phyloP scores from a whole-genome alignment of 148 eudicot genomes.

The Arbutus unedo region DNA sequence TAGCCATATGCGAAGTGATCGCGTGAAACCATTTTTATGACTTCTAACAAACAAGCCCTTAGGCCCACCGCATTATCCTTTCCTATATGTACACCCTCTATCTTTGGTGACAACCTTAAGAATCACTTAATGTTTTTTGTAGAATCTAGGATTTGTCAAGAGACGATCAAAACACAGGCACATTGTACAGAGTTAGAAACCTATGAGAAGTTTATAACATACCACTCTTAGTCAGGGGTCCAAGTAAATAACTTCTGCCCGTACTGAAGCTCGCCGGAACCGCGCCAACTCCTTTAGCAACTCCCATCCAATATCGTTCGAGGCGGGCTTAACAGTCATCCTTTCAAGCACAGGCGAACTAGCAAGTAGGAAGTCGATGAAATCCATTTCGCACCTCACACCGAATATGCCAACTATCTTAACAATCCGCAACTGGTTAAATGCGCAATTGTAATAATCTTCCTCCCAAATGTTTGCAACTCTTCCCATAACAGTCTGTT shows the following conservation, averaged over 20 bases:
- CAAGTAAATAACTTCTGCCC: slow-evolving; percentile 58
- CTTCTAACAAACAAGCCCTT: no score
- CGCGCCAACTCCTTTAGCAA: slow-evolving; percentile 61
- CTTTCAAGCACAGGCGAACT: slow-evolving; percentile 69
- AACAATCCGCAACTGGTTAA: slow-evolving; percentile 49
- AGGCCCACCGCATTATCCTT: no score
- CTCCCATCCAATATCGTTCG: slow-evolving; percentile 48
- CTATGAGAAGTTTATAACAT: neutral
- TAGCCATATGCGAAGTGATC: no score
- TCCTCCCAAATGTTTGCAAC: slow-evolving; percentile 33
- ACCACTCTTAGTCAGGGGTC: slow-evolving; percentile 33
- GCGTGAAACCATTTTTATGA: no score
- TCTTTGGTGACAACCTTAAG: neutral
- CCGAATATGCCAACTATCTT: slow-evolving; percentile 49
- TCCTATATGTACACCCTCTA: no score
- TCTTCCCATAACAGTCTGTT: slow-evolving; percentile 25
- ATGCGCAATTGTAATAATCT: slow-evolving; percentile 28
- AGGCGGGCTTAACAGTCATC: slow-evolving; percentile 65
- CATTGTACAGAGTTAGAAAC: neutral
- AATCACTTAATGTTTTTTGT: neutral
- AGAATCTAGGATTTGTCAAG: no score
- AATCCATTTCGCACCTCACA: slow-evolving; percentile 47
- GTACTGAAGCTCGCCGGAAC: slow-evolving; percentile 60
- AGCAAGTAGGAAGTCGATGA: slow-evolving; percentile 62
- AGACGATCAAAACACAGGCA: neutral